Conservation (phyloP, 139 green algal genomes). For the Desmodesmus armatus region DNA sequence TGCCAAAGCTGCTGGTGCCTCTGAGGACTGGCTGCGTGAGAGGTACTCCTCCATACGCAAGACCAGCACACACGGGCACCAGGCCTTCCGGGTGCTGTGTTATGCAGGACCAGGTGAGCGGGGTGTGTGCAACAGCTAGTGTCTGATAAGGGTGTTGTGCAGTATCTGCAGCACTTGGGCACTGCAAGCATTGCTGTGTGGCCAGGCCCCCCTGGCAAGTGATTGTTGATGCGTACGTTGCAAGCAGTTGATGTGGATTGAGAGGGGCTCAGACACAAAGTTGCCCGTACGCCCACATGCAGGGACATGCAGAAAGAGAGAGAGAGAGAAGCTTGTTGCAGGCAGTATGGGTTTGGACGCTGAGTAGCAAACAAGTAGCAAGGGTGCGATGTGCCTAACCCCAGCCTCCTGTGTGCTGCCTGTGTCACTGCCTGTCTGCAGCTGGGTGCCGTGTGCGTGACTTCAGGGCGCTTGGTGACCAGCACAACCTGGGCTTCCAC, state of each 20-base stretch:
- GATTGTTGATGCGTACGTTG: not conserved
- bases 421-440: not conserved
- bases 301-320: not conserved
- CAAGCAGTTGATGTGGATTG: not conserved
- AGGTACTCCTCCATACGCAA: not conserved
- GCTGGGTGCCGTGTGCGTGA: not conserved
- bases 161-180: not conserved
- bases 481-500: not conserved
- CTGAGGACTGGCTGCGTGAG: slow-evolving; percentile 8
- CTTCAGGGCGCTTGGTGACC: not conserved
- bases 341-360: too few relatives aligned
- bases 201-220: not conserved
- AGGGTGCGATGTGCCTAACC: not conserved
- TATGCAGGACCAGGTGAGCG: not conserved
- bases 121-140: not conserved
- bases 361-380: not conserved
- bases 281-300: not conserved
- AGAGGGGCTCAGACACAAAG: not conserved
- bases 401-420: not conserved
- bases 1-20: slow-evolving; percentile 9
- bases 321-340: too few relatives aligned
- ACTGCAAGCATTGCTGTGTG: not conserved
- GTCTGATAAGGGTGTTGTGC: not conserved
- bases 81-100: slow-evolving; percentile 34
- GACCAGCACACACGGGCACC: not conserved